Evolutionary conservation across 306 rosid species (phyloP), one percentile per base, ranked within the genome.

Genomic region (Chamaecrista fasciculata): DNA sequence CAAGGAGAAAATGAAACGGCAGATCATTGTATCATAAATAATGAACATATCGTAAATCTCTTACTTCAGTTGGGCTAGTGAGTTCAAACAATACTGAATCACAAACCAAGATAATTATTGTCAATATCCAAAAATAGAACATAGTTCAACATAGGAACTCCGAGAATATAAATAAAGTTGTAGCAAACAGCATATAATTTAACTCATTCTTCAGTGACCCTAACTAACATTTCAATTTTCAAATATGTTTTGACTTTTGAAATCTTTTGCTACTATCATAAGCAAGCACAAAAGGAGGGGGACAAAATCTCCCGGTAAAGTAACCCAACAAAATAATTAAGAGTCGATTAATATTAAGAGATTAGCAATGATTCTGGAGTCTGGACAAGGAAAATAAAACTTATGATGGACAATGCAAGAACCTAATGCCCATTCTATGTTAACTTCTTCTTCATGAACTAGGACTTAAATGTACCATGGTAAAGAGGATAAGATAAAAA

Each of bases 271-370:
- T 47, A 67, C 75, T 61, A 33, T 55, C 21, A 33, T 57, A 61
- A 33, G 75, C 74, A 77, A 26, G 57, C 43, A 65, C 66, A 69
- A 70, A 66, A 53, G 70, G 20, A 53, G 58, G 11, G 20, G 46
- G 58, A n/a, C 43, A 76, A 36, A 74, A 65, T 59, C 24, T 74
- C 12, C 24, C 43, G 37, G 72, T 36, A 50, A 11, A 29, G 11
- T 40, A 58, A 51, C 47, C 62, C 67, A 74, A 44, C 21, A 51
- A 50, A 81, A 64, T 55, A 25, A 34, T 19, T 24, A 55, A 24
- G 50, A 40, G 44, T 58, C 48, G 34, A 72, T 33, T 60, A 57
- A 57, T 67, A 62, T 37, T 12, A 67, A 61, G 70, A 48, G 78
- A 31, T n/a, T 33, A 23, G 11, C 39, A 28, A 57, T 57, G 42